Percentiles rank a stretch among this genome's conserved stretches.
Conservation (phyloP, 2,329 filamentous ascomycete species). For the Cordyceps fumosorosea region DNA sequence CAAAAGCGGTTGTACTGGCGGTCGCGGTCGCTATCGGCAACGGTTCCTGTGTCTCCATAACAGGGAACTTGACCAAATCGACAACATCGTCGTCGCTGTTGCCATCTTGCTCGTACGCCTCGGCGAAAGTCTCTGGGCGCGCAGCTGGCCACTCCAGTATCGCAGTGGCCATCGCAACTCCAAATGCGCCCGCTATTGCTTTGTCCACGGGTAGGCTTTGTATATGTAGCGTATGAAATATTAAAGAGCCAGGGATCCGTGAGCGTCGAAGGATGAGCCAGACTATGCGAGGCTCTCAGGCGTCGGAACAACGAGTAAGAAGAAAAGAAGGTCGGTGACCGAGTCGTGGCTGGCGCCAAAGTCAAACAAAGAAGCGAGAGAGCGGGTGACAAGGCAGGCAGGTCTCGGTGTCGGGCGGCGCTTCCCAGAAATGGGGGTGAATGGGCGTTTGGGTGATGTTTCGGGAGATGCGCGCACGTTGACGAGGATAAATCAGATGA, state of each 20-base stretch:
- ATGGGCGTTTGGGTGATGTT: background rate
- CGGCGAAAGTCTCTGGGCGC: background rate
- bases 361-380: background rate
- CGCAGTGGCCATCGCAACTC: background rate
- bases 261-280: background rate
- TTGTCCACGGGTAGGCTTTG: background rate
- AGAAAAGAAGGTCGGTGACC: background rate
- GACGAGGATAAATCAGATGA: background rate
- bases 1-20: background rate
- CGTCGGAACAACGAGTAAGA: background rate
- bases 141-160: background rate
- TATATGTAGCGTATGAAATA: background rate
- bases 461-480: background rate
- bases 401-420: background rate
- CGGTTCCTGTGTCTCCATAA: background rate
- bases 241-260: background rate
- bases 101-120: background rate
- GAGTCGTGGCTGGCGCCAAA: background rate
- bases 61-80: constrained; percentile 7
- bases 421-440: background rate
- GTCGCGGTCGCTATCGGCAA: background rate
- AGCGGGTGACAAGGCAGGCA: background rate
- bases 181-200: background rate
- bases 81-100: constrained; percentile 4
- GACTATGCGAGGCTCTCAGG: background rate